Evolutionary conservation across 768 basidiomycete species (phyloP).

Genomic region (Boletus vinaceobasis): DNA sequence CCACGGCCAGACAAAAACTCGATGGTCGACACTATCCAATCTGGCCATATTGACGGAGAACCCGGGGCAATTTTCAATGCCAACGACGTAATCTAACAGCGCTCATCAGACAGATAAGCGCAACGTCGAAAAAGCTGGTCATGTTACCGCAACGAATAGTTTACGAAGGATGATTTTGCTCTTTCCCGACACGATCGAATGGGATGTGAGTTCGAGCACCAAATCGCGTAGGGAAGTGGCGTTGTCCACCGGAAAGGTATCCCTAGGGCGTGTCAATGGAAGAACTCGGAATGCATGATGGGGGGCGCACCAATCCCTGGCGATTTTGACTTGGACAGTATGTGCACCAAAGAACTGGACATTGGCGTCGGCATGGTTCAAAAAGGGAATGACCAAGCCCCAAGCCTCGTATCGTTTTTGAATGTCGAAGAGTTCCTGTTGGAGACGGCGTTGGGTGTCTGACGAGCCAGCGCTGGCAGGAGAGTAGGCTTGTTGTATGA

Average conservation of each 20-base stretch:
- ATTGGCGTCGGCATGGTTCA: slow-evolving; percentile 69
- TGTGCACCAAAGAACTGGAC: slow-evolving; percentile 96
- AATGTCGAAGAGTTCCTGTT: slow-evolving; percentile 72
- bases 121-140: background rate
- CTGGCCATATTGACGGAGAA: slow-evolving; percentile 61
- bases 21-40: slow-evolving; percentile 70
- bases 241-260: slow-evolving; percentile 64
- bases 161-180: slow-evolving; percentile 79
- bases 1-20: slow-evolving; percentile 58
- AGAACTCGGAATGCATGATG: background rate
- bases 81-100: slow-evolving; percentile 56
- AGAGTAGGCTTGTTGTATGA: slow-evolving; percentile 67
- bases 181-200: slow-evolving; percentile 55
- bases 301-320: slow-evolving; percentile 75
- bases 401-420: slow-evolving; percentile 78
- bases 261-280: slow-evolving; percentile 46
- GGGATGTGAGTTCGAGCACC: slow-evolving; percentile 66
- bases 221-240: slow-evolving; percentile 57
- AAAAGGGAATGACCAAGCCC: slow-evolving; percentile 77
- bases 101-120: slow-evolving; percentile 4
- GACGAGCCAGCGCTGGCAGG: slow-evolving; percentile 48
- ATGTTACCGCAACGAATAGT: slow-evolving; percentile 74
- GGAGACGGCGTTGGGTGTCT: slow-evolving; percentile 59
- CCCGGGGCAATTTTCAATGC: slow-evolving; percentile 68
- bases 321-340: slow-evolving; percentile 90